These are phyloP conservation scores for Tetrahymena borealis DNA, from an alignment of 73 alveolate species.

Conservation along the genomic window DNA sequence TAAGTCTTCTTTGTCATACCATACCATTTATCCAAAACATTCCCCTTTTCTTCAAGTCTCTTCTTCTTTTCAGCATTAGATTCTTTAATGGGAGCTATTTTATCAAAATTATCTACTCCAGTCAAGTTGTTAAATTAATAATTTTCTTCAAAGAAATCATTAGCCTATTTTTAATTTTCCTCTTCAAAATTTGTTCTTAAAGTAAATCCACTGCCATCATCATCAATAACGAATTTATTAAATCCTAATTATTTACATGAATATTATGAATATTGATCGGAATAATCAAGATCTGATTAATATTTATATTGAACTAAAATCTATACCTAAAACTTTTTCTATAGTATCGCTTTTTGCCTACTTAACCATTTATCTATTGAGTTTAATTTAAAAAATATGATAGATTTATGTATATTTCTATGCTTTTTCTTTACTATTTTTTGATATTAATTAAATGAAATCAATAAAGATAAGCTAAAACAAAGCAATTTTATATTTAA, in stretches of 20 bases:
- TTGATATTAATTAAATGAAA: too few relatives aligned
- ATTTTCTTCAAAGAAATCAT: neutral
- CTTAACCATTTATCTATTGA: neutral
- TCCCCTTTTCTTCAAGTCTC: neutral
- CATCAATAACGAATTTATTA: neutral
- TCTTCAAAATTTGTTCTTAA: neutral
- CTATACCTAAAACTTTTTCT: neutral
- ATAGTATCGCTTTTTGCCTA: neutral
- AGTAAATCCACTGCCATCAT: neutral
- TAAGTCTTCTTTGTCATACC: neutral
- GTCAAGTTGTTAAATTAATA: neutral
- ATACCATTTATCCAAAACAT: neutral
- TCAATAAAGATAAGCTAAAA: neutral
- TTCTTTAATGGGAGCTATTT: neutral
- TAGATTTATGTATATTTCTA: too few relatives aligned
- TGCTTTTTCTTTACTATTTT: too few relatives aligned
- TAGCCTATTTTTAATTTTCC: neutral
- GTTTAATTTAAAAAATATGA: too few relatives aligned
- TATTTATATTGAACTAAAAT: neutral
- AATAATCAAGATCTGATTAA: neutral
- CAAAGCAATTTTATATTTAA: neutral
- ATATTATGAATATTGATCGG: neutral
- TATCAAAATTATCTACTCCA: neutral
- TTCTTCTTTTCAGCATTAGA: neutral
- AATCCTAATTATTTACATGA: neutral